Evolutionary conservation across 169 alveolate species (phyloP).

Genomic region (Plasmodium gallinaceum): DNA sequence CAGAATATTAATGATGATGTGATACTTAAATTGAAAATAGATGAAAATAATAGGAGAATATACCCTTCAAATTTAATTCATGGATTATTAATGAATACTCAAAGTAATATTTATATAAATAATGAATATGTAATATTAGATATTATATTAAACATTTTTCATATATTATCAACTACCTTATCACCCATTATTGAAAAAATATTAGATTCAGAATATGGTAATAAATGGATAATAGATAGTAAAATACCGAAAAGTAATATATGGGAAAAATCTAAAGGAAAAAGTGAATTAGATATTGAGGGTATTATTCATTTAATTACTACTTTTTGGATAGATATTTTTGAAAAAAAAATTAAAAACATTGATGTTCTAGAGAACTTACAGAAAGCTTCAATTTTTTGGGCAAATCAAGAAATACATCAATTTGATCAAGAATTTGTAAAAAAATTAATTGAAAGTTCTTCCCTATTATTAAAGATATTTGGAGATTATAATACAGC

Average conservation of each 20-base stretch:
- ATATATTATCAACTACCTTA: conserved; percentile 82
- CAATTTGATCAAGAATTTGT: conserved; percentile 84
- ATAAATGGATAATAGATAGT: conserved; percentile 81
- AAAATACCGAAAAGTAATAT: conserved; percentile 84
- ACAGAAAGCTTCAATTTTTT: conserved; percentile 87
- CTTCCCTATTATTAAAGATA: conserved; percentile 54
- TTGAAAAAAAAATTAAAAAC: conserved; percentile 81
- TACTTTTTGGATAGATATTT: conserved; percentile 86
- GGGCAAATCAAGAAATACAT: conserved; percentile 89
- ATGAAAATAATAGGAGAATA: conserved; percentile 72
- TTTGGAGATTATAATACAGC: conserved; percentile 76
- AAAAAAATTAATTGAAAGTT: conserved; percentile 66
- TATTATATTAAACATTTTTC: conserved; percentile 76
- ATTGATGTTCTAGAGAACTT: conserved; percentile 59
- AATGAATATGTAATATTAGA: conserved; percentile 74
- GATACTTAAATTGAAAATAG: conserved; percentile 55
- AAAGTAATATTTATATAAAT: conserved; percentile 66
- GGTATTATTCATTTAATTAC: conserved; percentile 86
- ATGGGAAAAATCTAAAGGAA: conserved; percentile 82
- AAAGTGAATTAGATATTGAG: conserved; percentile 84
- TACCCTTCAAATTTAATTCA: conserved; percentile 76
- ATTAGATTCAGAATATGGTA: conserved; percentile 81
- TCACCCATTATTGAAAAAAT: conserved; percentile 84
- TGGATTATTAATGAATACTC: conserved; percentile 37
- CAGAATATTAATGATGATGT: conserved; percentile 75